phyloP scores from a whole-genome alignment of 2,329 filamentous ascomycete species.

The Hymenoscyphus occultus region DNA sequence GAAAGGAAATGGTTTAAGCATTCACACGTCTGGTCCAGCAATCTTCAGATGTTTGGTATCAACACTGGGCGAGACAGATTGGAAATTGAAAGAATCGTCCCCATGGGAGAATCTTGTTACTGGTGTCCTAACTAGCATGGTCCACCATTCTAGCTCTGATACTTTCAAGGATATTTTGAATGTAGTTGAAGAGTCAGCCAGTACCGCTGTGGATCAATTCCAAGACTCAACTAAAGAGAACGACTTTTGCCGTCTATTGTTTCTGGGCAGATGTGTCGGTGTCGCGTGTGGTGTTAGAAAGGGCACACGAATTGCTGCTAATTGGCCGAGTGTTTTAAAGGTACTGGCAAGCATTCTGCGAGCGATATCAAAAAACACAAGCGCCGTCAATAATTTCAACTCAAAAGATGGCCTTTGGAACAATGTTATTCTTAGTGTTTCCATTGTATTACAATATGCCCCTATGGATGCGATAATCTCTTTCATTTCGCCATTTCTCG shows the following conservation, averaged over 20 bases:
- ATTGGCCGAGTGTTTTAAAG: conserved; percentile 67
- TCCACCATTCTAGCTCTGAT: conserved; percentile 75
- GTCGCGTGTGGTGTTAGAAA: conserved; percentile 75
- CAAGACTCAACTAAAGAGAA: conserved; percentile 36
- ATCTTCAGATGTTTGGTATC: conserved; percentile 52
- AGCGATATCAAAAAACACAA: conserved; percentile 42
- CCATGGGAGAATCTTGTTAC: conserved; percentile 65
- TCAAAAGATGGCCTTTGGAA: conserved; percentile 52
- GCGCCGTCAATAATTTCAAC: conserved; percentile 28
- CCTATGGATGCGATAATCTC: conserved; percentile 77
- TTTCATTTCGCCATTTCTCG: conserved; percentile 62
- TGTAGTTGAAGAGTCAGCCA: conserved; percentile 52
- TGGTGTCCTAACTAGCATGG: conserved; percentile 74
- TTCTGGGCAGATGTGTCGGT: conserved; percentile 61
- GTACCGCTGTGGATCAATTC: conserved; percentile 40
- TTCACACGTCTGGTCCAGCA: conserved; percentile 58
- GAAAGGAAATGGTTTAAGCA: conserved; percentile 57
- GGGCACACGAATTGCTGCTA: conserved; percentile 62
- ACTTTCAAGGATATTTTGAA: conserved; percentile 69
- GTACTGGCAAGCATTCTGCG: conserved; percentile 53
- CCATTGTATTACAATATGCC: conserved; percentile 71
- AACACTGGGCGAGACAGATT: conserved; percentile 44
- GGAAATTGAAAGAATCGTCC: conserved; percentile 41
- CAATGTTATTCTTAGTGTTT: conserved; percentile 52
- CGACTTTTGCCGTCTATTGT: conserved; percentile 43